These are phyloP conservation scores for Apiospora pterosperma DNA, from an alignment of 2,329 filamentous ascomycete genomes.

Conservation along the genomic window DNA sequence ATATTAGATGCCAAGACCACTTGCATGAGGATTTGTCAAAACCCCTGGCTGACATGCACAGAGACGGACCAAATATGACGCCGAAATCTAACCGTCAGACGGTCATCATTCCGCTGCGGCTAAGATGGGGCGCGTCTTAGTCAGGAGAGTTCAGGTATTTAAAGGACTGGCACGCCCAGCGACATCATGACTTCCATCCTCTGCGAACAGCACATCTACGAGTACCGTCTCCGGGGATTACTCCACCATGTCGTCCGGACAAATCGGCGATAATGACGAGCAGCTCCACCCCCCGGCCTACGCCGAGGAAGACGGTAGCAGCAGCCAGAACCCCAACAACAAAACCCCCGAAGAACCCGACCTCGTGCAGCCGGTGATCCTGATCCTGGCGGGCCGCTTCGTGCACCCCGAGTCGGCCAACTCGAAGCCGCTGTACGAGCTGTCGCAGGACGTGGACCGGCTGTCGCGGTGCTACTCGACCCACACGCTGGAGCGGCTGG, in stretches of 20 bases:
- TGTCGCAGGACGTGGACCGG: slow-evolving; percentile 2
- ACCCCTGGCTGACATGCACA: not conserved
- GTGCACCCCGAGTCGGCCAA: not conserved
- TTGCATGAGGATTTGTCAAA: not conserved
- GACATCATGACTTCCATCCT: not conserved
- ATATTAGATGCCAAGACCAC: not conserved
- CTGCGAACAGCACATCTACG: not conserved
- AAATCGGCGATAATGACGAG: not conserved
- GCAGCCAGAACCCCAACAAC: not conserved
- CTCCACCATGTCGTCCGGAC: not conserved
- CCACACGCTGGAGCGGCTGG: not conserved
- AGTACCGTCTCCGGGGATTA: too few species aligned
- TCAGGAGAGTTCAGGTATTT: not conserved
- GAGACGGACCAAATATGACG: too few species aligned
- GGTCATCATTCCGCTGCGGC: not conserved
- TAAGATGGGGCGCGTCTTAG: not conserved
- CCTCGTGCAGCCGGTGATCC: not conserved
- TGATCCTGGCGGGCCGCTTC: slow-evolving; percentile 1
- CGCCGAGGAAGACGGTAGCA: not conserved
- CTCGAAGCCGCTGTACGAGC: not conserved
- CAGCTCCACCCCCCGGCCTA: not conserved
- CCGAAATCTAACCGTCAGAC: not conserved
- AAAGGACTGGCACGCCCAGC: not conserved
- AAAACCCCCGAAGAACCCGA: not conserved
- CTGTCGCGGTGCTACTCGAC: not conserved